Conservation (phyloP, 768 basidiomycete genomes). For the Mrakia hoshinonis region DNA sequence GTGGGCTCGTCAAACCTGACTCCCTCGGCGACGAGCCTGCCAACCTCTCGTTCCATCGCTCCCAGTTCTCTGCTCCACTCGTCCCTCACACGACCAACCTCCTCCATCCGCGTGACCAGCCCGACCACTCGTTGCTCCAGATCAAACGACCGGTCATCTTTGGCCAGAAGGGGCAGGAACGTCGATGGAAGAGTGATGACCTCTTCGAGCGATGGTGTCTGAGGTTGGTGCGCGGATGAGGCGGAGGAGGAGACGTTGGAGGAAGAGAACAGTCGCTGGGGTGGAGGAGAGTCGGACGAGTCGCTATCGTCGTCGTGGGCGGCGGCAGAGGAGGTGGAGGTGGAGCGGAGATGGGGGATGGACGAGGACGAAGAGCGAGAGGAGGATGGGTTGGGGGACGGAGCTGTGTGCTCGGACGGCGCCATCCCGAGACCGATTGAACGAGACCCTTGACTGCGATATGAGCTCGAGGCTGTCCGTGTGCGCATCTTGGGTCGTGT, state of each 20-base stretch:
- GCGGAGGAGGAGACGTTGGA: not conserved
- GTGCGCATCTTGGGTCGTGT: not conserved
- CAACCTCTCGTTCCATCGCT: slow-evolving; percentile 7
- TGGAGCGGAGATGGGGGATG: not conserved
- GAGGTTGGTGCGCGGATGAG: not conserved
- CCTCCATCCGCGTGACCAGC: slow-evolving; percentile 1
- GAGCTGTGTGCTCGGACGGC: not conserved
- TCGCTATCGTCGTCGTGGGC: not conserved
- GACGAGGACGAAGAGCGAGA: not conserved
- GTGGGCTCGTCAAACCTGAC: not conserved
- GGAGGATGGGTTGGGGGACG: not conserved
- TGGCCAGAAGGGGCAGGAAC: not conserved
- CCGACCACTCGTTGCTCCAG: not conserved
- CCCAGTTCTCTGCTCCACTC: not conserved
- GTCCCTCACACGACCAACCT: not conserved
- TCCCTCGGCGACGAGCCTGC: not conserved
- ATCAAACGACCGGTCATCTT: not conserved
- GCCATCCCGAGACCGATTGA: not conserved
- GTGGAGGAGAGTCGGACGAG: not conserved
- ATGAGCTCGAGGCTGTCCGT: not conserved
- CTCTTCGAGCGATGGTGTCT: not conserved
- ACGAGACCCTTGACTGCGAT: not conserved
- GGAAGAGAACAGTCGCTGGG: slow-evolving; percentile 2
- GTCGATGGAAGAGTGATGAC: not conserved
- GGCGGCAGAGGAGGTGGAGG: not conserved